A percentile compares a stretch with the other conserved stretches of the same genome.
phyloP scores from a whole-genome alignment of 2,329 filamentous ascomycete species.

The Trichothecium sympodiale region DNA sequence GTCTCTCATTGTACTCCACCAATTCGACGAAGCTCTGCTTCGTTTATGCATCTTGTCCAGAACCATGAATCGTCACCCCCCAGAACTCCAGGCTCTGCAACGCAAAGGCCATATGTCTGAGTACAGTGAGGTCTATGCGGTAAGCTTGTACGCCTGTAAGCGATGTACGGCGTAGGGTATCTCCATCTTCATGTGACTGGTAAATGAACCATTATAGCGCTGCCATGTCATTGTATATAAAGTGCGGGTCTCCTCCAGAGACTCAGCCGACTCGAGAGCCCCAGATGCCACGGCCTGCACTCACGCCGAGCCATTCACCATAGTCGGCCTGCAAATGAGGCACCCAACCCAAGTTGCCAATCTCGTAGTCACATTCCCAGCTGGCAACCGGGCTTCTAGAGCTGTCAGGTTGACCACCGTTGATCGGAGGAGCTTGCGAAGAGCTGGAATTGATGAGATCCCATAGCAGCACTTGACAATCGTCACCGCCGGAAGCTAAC shows the following conservation, averaged over 20 bases:
- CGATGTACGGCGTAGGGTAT: too few species aligned
- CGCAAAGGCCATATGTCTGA: not conserved
- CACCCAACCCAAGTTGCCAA: slow-evolving; percentile 77
- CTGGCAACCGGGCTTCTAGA: slow-evolving; percentile 58
- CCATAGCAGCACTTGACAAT: slow-evolving; percentile 87
- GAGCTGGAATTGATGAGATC: slow-evolving; percentile 63
- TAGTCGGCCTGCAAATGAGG: slow-evolving; percentile 58
- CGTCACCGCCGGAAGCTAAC: slow-evolving; percentile 83
- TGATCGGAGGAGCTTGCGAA: slow-evolving; percentile 21
- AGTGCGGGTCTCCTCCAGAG: not conserved
- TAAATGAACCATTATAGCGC: too few species aligned
- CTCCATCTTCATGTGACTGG: too few species aligned
- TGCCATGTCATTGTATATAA: too few species aligned
- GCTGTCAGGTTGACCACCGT: slow-evolving; percentile 43
- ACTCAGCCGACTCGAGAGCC: slow-evolving; percentile 42
- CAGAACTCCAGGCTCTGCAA: not conserved
- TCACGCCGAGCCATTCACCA: slow-evolving; percentile 77
- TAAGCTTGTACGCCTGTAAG: too few species aligned
- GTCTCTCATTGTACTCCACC: too few species aligned
- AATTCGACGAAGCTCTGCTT: too few species aligned
- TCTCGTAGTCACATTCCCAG: slow-evolving; percentile 81
- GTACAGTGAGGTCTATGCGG: not conserved
- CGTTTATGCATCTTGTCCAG: too few species aligned
- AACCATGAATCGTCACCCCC: not conserved
- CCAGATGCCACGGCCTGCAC: slow-evolving; percentile 72